These are phyloP conservation scores for Penicillium paneum DNA, from an alignment of 2,329 filamentous ascomycete species.

Conservation along the genomic window DNA sequence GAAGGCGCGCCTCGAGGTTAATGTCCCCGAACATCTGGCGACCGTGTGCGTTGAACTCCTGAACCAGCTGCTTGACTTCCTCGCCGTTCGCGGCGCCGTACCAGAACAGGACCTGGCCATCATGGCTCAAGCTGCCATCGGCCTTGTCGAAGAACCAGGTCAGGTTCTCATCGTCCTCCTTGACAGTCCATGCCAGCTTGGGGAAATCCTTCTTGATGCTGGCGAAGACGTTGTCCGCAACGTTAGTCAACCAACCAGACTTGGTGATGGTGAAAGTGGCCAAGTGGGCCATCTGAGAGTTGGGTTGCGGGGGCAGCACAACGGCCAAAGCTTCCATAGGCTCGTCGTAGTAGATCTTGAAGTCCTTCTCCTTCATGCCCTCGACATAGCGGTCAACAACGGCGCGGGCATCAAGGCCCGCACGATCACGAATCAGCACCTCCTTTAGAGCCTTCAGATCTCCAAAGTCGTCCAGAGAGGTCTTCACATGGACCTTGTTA, in stretches of 20 bases:
- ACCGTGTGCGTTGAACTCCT: slow-evolving; percentile 78
- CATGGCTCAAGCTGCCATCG: slow-evolving; percentile 80
- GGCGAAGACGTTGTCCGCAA: slow-evolving; percentile 91
- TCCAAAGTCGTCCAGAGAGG: slow-evolving; percentile 68
- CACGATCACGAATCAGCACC: slow-evolving; percentile 75
- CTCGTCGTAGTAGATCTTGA: slow-evolving; percentile 93
- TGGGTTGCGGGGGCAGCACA: slow-evolving; percentile 69
- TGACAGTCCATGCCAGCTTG: slow-evolving; percentile 93
- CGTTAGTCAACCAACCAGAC: slow-evolving; percentile 88
- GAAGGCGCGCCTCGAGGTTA: slow-evolving; percentile 81
- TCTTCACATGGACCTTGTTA: slow-evolving; percentile 77
- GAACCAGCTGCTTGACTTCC: slow-evolving; percentile 78
- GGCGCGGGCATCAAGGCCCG: slow-evolving; percentile 75
- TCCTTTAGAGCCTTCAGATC: slow-evolving; percentile 75
- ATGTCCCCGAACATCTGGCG: slow-evolving; percentile 84
- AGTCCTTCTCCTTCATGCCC: slow-evolving; percentile 70
- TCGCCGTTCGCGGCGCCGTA: slow-evolving; percentile 80
- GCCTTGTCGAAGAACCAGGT: slow-evolving; percentile 99
- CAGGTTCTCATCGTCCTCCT: slow-evolving; percentile 91
- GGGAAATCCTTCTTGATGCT: slow-evolving; percentile 92
- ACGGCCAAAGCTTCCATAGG: slow-evolving; percentile 89
- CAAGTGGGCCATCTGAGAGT: slow-evolving; percentile 71
- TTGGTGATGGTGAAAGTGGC: slow-evolving; percentile 92
- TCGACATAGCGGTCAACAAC: slow-evolving; percentile 86
- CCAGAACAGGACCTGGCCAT: slow-evolving; percentile 93